Percentiles rank a stretch among this genome's conserved stretches.
These are phyloP conservation scores for Ophioceras dolichostomum DNA, from an alignment of 2,329 filamentous ascomycete species.

Conservation along the genomic window DNA sequence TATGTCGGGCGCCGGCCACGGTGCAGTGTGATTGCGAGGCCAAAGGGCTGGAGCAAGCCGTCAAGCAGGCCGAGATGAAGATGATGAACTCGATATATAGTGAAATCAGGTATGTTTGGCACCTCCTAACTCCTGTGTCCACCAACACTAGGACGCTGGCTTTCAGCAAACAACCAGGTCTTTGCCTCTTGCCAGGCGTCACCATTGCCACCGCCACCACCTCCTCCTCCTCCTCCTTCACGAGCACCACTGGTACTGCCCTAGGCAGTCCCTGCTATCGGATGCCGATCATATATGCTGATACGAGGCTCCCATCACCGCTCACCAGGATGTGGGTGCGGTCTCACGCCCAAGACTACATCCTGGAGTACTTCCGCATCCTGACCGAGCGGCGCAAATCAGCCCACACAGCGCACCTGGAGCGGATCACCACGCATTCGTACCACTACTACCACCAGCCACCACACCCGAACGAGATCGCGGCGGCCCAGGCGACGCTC, in stretches of 20 bases:
- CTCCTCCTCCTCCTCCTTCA: too few species aligned
- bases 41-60: slow-evolving; percentile 48
- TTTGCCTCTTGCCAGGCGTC: background rate
- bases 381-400: slow-evolving; percentile 49
- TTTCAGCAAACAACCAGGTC: too few species aligned
- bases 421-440: slow-evolving; percentile 40
- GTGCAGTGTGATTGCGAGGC: slow-evolving; percentile 53
- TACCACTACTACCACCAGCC: slow-evolving; percentile 44
- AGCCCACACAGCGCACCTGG: slow-evolving; percentile 41
- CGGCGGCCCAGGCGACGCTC: slow-evolving; percentile 50
- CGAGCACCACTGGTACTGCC: too few species aligned
- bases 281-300: background rate
- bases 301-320: too few species aligned
- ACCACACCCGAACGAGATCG: slow-evolving; percentile 50
- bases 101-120: slow-evolving; percentile 44
- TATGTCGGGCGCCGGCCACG: slow-evolving; percentile 48
- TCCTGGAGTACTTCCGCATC: slow-evolving; percentile 51
- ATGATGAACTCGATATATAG: slow-evolving; percentile 52
- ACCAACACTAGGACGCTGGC: background rate
- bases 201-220: too few species aligned
- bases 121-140: background rate
- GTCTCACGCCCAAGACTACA: slow-evolving; percentile 53
- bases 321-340: slow-evolving; percentile 46
- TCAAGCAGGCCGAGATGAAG: slow-evolving; percentile 48
- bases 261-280: too few species aligned